Evolutionary conservation across 2,329 filamentous ascomycete genomes (phyloP).

Genomic region (Chrysoporthe puriensis): DNA sequence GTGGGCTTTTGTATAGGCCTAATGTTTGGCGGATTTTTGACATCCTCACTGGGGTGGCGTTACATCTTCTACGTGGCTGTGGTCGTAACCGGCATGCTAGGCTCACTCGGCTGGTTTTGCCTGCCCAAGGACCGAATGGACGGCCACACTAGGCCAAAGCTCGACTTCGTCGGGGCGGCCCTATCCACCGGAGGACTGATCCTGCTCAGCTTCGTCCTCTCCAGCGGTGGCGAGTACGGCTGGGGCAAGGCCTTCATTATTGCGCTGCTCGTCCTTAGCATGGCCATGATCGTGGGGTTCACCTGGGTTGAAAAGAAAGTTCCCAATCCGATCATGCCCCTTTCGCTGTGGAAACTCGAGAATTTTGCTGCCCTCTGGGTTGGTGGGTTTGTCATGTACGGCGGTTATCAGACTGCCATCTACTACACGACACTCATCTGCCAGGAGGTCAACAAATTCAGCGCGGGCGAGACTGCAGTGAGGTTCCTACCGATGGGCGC

Average conservation of each 20-base stretch:
- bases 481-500: constrained; percentile 47
- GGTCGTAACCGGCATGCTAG: constrained; percentile 36
- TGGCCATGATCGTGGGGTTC: constrained; percentile 44
- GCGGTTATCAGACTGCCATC: constrained; percentile 46
- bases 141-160: constrained; percentile 38
- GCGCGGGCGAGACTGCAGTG: constrained; percentile 43
- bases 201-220: constrained; percentile 48
- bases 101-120: constrained; percentile 38
- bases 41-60: constrained; percentile 43
- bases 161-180: constrained; percentile 47
- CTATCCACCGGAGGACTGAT: constrained; percentile 48
- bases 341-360: constrained; percentile 48
- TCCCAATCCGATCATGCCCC: constrained; percentile 49
- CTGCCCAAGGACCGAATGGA: constrained; percentile 44
- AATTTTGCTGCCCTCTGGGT: constrained; percentile 52
- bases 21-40: constrained; percentile 44
- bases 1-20: constrained; percentile 45
- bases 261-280: constrained; percentile 42
- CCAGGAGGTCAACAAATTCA: constrained; percentile 44
- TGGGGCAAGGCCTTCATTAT: constrained; percentile 51
- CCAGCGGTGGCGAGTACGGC: constrained; percentile 49
- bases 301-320: constrained; percentile 47
- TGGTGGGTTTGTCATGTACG: constrained; percentile 47
- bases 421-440: constrained; percentile 48
- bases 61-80: constrained; percentile 44